Conservation (phyloP, 2,329 filamentous ascomycete species). For the Trichoderma cornu-damae region DNA sequence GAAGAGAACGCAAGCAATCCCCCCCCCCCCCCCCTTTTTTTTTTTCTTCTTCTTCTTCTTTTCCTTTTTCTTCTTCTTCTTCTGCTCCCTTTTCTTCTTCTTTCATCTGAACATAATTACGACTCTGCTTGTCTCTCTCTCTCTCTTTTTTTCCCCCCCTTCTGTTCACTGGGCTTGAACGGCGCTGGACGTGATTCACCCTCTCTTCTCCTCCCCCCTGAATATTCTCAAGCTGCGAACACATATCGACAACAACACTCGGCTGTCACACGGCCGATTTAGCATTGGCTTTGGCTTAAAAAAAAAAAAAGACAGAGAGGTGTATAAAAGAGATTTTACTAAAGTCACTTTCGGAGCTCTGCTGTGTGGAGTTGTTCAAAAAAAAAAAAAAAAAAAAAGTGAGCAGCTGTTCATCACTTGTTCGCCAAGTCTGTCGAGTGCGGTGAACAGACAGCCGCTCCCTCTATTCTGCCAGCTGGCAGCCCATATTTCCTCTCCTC, state of each 20-base stretch:
- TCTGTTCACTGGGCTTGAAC: constrained; percentile 16
- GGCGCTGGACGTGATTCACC: constrained; percentile 21
- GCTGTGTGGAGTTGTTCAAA: neutral
- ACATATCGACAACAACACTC: constrained; percentile 2
- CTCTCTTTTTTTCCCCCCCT: neutral
- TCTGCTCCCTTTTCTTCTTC: neutral
- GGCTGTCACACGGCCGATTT: neutral
- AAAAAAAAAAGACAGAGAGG: neutral
- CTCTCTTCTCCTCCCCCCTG: neutral
- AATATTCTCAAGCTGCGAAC: constrained; percentile 3
- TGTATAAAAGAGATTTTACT: neutral
- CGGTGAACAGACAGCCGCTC: neutral
- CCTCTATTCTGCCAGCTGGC: constrained; percentile 11
- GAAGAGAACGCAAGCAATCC: neutral
- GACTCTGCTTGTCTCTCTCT: neutral
- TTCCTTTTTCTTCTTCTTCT: neutral
- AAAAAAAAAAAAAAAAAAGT: neutral
- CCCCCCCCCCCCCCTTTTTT: neutral
- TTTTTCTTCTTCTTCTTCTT: neutral
- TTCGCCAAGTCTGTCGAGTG: neutral
- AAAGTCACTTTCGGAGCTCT: neutral
- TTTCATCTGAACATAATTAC: neutral
- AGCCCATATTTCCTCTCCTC: neutral
- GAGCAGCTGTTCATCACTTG: constrained; percentile 11
- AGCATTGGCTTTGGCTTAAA: neutral